A percentile compares a stretch with the other conserved stretches of the same genome.
These are phyloP conservation scores for Colletotrichum scovillei DNA, from an alignment of 2,329 filamentous ascomycete genomes.

Conservation along the genomic window DNA sequence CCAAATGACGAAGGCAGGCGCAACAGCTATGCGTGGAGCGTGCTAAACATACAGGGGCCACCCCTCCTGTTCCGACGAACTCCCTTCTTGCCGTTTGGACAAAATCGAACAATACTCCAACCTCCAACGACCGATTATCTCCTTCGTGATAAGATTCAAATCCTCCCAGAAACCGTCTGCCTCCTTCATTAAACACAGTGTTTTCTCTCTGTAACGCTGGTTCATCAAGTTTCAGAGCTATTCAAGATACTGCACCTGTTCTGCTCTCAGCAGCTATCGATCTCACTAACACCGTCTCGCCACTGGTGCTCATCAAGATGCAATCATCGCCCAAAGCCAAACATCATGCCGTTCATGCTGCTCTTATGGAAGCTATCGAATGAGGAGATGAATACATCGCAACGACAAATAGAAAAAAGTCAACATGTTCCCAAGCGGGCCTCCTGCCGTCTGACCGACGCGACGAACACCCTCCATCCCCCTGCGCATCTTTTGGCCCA, in stretches of 20 bases:
- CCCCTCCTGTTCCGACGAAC: not conserved
- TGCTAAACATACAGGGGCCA: constrained; percentile 29
- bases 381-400: not conserved
- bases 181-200: not conserved
- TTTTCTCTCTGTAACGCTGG: not conserved
- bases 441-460: not conserved
- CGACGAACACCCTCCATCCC: constrained; percentile 6
- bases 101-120: not conserved
- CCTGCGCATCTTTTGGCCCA: constrained; percentile 23
- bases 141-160: not conserved
- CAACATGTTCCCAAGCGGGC: not conserved
- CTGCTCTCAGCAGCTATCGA: not conserved
- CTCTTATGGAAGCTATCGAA: not conserved
- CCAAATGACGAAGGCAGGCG: constrained; percentile 19
- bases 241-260: not conserved
- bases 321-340: not conserved
- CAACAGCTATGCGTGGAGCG: not conserved
- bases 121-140: not conserved
- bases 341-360: not conserved
- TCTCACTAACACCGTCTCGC: not conserved
- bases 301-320: not conserved
- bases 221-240: not conserved
- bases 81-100: not conserved
- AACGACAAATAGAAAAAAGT: not conserved
- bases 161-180: not conserved